Base-by-base conservation (phyloP, 2,329 filamentous ascomycete species). In the Dactylellina haptotyla region DNA sequence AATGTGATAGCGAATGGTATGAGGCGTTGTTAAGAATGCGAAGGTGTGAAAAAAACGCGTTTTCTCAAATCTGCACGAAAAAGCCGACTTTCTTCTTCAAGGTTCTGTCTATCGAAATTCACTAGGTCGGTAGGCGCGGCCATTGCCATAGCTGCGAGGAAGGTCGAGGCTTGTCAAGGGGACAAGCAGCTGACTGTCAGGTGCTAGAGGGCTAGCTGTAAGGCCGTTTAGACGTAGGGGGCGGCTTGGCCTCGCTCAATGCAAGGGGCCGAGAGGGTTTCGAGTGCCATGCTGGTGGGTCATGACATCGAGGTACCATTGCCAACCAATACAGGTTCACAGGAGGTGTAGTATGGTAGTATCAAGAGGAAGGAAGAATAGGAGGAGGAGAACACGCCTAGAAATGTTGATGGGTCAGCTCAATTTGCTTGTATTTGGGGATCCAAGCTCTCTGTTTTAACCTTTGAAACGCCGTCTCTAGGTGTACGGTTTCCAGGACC, bases 391-490 rank as follows among this genome's bases (percentile, higher is more conserved):
- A 63, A 75, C 70, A 75, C 70, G 70, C 70, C 70, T 75, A 51
- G 54, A 51, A 58, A 18, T 8, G 12, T 53, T 46, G 20, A 50
- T 34, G 16, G 59, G 69, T 50, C 45, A 43, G 39, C 25, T n/a
- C 10, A 9, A 28, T 30, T 61, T 4, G 12, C 25, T 20, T 25
- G 4, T 2, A 37, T 43, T 37, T 18, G 26, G 39, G 5, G 37
- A 37, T 25, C 16, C 23, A 14, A 12, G 30, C 34, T 12, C 46
- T 16, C 14, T n/a, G n/a, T 20, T 12, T 23, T 18, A 20, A 64
- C 70, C 70, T 75, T 75, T 75, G 70, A 75, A 75, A 75, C 70
- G 64, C 70, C 70, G 59, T 75, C 70, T 67, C 70, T 57, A 63
- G 70, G 64, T 18, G 63, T 75, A 75, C 62, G 64, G 46, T 75